Percentiles rank a stretch among this genome's conserved stretches.
phyloP scores from a whole-genome alignment of 106 monocot species.

The Agapanthus africanus region DNA sequence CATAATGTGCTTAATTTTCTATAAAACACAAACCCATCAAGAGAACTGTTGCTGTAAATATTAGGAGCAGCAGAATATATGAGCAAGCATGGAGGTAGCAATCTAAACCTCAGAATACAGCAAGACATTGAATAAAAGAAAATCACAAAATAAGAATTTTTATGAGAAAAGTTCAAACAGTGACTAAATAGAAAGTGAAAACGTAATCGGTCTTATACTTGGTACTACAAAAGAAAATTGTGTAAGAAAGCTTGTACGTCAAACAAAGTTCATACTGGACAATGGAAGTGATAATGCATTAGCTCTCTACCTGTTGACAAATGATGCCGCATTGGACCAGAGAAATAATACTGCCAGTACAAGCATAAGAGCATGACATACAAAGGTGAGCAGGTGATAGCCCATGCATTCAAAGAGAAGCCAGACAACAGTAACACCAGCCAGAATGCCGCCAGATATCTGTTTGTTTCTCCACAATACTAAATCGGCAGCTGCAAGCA shows the following conservation, averaged over 20 bases:
- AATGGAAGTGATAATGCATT: background rate
- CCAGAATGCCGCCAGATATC: constrained; percentile 46
- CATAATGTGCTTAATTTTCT: no score
- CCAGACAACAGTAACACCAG: constrained; percentile 56
- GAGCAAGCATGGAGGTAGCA: no score
- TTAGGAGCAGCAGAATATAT: no score
- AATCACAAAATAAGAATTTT: background rate
- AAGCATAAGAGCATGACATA: constrained; percentile 59
- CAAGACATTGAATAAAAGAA: background rate
- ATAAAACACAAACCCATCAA: no score
- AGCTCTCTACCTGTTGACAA: constrained; percentile 48
- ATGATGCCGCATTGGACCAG: constrained; percentile 52
- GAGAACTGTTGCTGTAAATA: no score
- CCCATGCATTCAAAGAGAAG: constrained; percentile 68
- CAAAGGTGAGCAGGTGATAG: constrained; percentile 55
- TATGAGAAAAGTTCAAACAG: background rate
- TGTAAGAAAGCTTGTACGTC: background rate
- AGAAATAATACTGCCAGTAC: constrained; percentile 41
- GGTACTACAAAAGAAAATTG: background rate
- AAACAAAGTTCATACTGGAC: background rate
- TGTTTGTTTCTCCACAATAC: constrained; percentile 72
- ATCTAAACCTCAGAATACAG: background rate
- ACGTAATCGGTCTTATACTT: background rate
- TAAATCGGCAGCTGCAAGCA: constrained; percentile 53
- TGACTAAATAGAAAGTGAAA: background rate